These are phyloP conservation scores for Exophiala sideris DNA, from an alignment of 2,329 filamentous ascomycete genomes.

Conservation along the genomic window DNA sequence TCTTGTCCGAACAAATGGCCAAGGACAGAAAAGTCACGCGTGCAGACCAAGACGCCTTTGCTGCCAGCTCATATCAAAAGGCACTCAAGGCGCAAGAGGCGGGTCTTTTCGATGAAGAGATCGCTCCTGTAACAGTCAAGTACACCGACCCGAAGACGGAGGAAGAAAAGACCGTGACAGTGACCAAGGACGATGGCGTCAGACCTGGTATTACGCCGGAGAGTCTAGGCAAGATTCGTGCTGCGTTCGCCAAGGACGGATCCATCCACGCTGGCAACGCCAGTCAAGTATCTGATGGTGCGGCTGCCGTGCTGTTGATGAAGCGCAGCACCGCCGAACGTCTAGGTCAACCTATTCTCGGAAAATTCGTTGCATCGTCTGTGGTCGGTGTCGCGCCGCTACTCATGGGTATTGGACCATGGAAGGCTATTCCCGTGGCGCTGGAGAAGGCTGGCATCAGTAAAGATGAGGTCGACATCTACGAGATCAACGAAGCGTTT, in stretches of 20 bases:
- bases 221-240: conserved; percentile 82
- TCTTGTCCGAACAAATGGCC: conserved; percentile 91
- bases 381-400: conserved; percentile 87
- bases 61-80: conserved; percentile 88
- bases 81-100: conserved; percentile 77
- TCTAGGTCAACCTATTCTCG: conserved; percentile 82
- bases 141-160: conserved; percentile 88
- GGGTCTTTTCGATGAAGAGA: conserved; percentile 92
- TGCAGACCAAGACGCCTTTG: conserved; percentile 81
- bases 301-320: conserved; percentile 93
- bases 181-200: conserved; percentile 82
- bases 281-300: conserved; percentile 91
- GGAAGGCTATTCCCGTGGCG: conserved; percentile 91
- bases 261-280: conserved; percentile 96
- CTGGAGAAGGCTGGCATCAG: conserved; percentile 81
- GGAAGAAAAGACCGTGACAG: conserved; percentile 77
- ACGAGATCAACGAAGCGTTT: conserved; percentile 99
- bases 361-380: conserved; percentile 84
- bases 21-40: conserved; percentile 73
- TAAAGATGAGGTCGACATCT: conserved; percentile 92
- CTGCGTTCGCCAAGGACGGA: conserved; percentile 87
- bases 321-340: conserved; percentile 84
- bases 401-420: conserved; percentile 94
- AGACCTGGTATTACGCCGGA: conserved; percentile 81
- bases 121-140: conserved; percentile 79